phyloP scores from a whole-genome alignment of 306 rosid genomes.

The Carpinus fangiana region DNA sequence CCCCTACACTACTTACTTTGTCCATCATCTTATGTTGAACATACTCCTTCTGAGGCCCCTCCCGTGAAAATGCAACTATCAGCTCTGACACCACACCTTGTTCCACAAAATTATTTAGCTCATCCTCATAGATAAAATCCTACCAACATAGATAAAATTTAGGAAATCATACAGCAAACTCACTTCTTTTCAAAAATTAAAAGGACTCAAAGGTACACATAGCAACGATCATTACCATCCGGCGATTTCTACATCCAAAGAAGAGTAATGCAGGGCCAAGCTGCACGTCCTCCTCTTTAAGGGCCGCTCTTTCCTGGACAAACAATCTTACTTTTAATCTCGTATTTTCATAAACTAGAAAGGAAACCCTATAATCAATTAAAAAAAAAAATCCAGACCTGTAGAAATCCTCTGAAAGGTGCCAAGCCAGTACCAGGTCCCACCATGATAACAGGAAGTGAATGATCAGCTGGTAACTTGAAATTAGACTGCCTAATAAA shows the following conservation, averaged over 20 bases:
- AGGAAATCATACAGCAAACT: constrained; percentile 24
- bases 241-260: constrained; percentile 95
- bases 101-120: constrained; percentile 70
- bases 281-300: constrained; percentile 67
- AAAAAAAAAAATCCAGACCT: constrained; percentile 49
- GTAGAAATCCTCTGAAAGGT: constrained; percentile 96
- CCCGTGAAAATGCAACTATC: constrained; percentile 84
- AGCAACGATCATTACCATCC: constrained; percentile 55
- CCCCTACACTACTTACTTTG: constrained; percentile 47
- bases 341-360: not conserved
- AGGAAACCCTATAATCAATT: constrained; percentile 4
- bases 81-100: constrained; percentile 69
- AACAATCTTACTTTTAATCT: constrained; percentile 17
- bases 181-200: not conserved
- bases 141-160: constrained; percentile 35
- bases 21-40: constrained; percentile 88
- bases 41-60: constrained; percentile 80
- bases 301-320: constrained; percentile 80
- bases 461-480: constrained; percentile 78
- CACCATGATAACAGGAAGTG: constrained; percentile 74
- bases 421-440: constrained; percentile 99
- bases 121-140: constrained; percentile 94
- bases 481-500: constrained; percentile 89
- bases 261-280: constrained; percentile 84
- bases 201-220: constrained; percentile 7